Conservation (phyloP, 2,329 filamentous ascomycete species). For the Talaromyces islandicus region DNA sequence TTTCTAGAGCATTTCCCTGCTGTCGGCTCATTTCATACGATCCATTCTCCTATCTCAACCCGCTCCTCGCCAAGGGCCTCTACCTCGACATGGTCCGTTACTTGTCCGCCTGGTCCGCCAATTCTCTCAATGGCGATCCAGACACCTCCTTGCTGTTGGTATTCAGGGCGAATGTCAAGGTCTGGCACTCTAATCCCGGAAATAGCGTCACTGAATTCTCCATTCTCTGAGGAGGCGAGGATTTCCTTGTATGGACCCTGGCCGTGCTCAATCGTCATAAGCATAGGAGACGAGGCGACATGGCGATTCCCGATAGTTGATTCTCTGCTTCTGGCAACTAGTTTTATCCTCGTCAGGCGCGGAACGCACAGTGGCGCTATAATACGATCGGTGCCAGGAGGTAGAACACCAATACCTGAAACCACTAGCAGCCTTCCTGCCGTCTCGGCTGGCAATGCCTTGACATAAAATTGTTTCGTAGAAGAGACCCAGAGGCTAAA, state of each 20-base stretch:
- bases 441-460: slow-evolving; percentile 62
- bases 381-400: slow-evolving; percentile 48
- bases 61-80: slow-evolving; percentile 38
- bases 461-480: slow-evolving; percentile 47
- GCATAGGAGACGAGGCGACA: slow-evolving; percentile 49
- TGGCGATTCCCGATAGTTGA: slow-evolving; percentile 32
- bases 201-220: slow-evolving; percentile 65
- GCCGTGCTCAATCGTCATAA: slow-evolving; percentile 67
- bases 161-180: slow-evolving; percentile 66
- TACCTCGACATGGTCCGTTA: slow-evolving; percentile 38
- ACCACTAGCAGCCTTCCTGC: slow-evolving; percentile 64
- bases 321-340: slow-evolving; percentile 48
- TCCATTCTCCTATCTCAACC: slow-evolving; percentile 39
- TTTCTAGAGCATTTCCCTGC: background rate
- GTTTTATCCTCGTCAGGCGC: slow-evolving; percentile 57
- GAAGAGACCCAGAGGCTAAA: slow-evolving; percentile 74
- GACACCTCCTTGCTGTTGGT: slow-evolving; percentile 51
- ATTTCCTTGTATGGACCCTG: slow-evolving; percentile 62
- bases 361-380: slow-evolving; percentile 45
- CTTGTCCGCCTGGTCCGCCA: slow-evolving; percentile 52
- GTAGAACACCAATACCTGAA: slow-evolving; percentile 43
- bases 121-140: slow-evolving; percentile 81
- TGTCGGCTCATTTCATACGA: slow-evolving; percentile 3
- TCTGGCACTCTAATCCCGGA: slow-evolving; percentile 64
- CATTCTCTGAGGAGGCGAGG: slow-evolving; percentile 63